These are phyloP conservation scores for Penicillium nordicum DNA, from an alignment of 2,329 filamentous ascomycete species.

Conservation along the genomic window DNA sequence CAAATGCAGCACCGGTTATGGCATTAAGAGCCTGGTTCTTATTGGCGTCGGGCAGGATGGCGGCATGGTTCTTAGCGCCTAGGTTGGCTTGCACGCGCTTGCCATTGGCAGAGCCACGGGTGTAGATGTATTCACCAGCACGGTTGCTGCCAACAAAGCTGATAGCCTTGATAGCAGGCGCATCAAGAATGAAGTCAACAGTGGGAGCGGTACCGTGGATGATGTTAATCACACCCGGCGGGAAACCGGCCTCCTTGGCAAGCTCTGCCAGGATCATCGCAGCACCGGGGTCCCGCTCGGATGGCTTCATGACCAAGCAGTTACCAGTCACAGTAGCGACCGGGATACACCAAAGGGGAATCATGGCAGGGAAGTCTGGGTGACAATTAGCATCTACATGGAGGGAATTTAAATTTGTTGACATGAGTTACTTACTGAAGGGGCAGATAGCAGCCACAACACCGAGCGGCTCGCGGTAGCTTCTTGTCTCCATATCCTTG, in stretches of 20 bases:
- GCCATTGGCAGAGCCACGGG: conserved; percentile 64
- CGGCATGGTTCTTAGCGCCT: conserved; percentile 68
- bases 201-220: conserved; percentile 63
- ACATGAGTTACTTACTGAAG: conserved; percentile 51
- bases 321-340: conserved; percentile 64
- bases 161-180: conserved; percentile 65
- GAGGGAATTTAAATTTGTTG: not conserved
- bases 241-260: conserved; percentile 62
- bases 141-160: conserved; percentile 67
- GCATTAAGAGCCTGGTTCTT: conserved; percentile 66
- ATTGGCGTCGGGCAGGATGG: conserved; percentile 64
- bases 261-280: conserved; percentile 65
- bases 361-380: conserved; percentile 66
- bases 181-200: conserved; percentile 67
- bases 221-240: conserved; percentile 63
- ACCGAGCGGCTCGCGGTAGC: conserved; percentile 63
- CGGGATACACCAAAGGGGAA: conserved; percentile 65
- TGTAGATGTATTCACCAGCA: conserved; percentile 67
- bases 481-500: conserved; percentile 68
- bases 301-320: conserved; percentile 63
- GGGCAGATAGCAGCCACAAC: conserved; percentile 65
- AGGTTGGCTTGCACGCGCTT: conserved; percentile 69
- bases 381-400: conserved; percentile 18
- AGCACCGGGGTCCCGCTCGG: conserved; percentile 62
- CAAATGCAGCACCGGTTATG: conserved; percentile 65